These are phyloP conservation scores for Filobasidium uniguttulatum DNA, from an alignment of 1,284 basidiomycete species.

Conservation along the genomic window DNA sequence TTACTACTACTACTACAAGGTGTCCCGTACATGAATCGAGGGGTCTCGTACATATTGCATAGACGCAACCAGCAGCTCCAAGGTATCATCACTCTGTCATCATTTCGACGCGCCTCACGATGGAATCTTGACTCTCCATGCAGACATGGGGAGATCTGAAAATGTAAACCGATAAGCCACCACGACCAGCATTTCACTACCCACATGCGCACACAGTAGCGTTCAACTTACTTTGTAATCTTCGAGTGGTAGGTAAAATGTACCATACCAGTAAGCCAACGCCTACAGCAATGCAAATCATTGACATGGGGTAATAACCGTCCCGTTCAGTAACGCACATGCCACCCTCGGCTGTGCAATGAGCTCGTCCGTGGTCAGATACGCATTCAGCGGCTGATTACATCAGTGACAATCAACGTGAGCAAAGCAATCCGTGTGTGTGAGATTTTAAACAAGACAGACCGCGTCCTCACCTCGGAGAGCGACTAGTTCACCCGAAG, in stretches of 20 bases:
- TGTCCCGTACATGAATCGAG: no score
- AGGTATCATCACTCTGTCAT: constrained; percentile 5
- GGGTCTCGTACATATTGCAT: no score
- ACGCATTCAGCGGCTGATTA: constrained; percentile 75
- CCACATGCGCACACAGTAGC: no score
- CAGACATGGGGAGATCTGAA: not conserved
- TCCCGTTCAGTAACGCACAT: constrained; percentile 70
- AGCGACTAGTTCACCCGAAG: constrained; percentile 43
- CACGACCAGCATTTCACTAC: not conserved
- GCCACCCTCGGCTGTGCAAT: constrained; percentile 63
- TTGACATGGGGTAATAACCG: constrained; percentile 81
- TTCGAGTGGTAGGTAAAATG: constrained; percentile 70
- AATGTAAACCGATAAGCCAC: not conserved
- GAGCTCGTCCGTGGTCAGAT: constrained; percentile 70
- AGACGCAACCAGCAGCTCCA: no score
- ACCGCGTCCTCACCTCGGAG: constrained; percentile 45
- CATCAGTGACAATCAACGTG: not conserved
- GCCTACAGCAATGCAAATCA: constrained; percentile 63
- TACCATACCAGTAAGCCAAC: constrained; percentile 56
- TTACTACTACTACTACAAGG: no score
- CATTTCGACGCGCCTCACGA: not conserved
- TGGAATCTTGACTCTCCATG: constrained; percentile 2
- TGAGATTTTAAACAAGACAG: not conserved
- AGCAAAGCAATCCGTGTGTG: not conserved
- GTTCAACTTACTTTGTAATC: constrained; percentile 45